Base-by-base conservation (phyloP, 768 basidiomycete species). In the Megacollybia marginata region DNA sequence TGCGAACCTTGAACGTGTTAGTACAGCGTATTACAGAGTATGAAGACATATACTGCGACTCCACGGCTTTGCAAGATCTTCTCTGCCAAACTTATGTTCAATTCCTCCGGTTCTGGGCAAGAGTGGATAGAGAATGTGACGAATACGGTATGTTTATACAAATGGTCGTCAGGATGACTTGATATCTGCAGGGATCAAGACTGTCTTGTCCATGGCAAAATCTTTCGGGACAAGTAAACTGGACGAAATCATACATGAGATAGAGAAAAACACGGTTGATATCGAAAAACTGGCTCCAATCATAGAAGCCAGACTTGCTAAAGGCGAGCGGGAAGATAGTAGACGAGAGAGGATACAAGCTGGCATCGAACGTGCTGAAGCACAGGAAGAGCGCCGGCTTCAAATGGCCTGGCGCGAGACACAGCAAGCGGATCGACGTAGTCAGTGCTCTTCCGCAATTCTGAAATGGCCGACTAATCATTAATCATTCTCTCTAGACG, bases 71-170 rank as follows among this genome's bases (percentile, higher is more conserved):
- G 32, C 57, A 54, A 20, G 35, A 49, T 8, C 38, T 53, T 2
- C 48, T 62, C 31, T 60, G 54, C 42, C 13, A 50, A 2, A 36
- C 59, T 8, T 62, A 56, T 33, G 54, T 54, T 12, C 54, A 54
- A 19, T 53, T 62, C 12, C 33, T 62, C 42, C 55, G 53, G 19
- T 62, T 62, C 40, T 62, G 61, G 61, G 15, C 42, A 16, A 50
- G 54, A 5, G 59, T 60, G 6, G 52, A 60, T 33, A 58, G 57
- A 32, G 57, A 62, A 28, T 62, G 60, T 46, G 19, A 51, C 1
- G 40, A 42, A 16, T 53, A 35, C 15, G 51, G 43, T 55, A 38
- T n/a, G 48, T 49, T 18, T 31, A n/a, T 33, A 15, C 32, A 15
- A 42, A 4, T 20, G 38, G 23, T 49, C 9, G 23, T 12, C 11